phyloP scores from a whole-genome alignment of 768 basidiomycete species.

The Rhizopogon vesiculosus region DNA sequence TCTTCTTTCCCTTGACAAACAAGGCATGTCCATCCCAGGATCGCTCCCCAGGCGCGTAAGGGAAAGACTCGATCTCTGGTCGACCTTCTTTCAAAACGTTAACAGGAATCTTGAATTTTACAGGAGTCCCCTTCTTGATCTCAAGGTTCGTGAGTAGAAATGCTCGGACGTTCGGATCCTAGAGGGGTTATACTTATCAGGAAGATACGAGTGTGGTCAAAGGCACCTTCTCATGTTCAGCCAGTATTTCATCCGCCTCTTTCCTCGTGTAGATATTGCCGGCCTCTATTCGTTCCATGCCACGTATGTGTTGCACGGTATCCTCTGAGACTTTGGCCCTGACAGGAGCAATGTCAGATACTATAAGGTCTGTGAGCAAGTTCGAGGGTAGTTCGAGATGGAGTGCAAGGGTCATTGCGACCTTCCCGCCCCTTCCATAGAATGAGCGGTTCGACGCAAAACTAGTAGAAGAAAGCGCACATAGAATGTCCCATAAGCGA shows the following conservation, averaged over 20 bases:
- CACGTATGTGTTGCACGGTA: slow-evolving; percentile 60
- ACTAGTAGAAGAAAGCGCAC: slow-evolving; percentile 37
- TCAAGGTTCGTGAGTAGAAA: slow-evolving; percentile 85
- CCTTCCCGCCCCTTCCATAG: slow-evolving; percentile 76
- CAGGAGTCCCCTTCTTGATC: slow-evolving; percentile 22
- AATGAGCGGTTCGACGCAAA: not conserved
- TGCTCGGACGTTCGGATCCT: slow-evolving; percentile 73
- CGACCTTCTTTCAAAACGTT: slow-evolving; percentile 58
- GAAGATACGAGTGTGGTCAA: not conserved
- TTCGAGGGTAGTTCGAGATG: slow-evolving; percentile 34
- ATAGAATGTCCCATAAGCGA: slow-evolving; percentile 88
- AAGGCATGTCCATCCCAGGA: slow-evolving; percentile 57
- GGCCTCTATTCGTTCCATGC: slow-evolving; percentile 70
- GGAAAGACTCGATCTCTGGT: slow-evolving; percentile 73
- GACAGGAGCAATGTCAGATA: slow-evolving; percentile 81
- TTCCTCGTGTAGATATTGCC: slow-evolving; percentile 54
- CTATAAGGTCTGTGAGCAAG: slow-evolving; percentile 53
- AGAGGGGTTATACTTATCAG: slow-evolving; percentile 2
- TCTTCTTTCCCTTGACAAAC: slow-evolving; percentile 76
- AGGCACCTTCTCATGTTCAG: slow-evolving; percentile 58
- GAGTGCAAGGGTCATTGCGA: slow-evolving; percentile 67
- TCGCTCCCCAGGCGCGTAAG: slow-evolving; percentile 54
- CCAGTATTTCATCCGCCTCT: slow-evolving; percentile 65
- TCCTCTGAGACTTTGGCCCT: slow-evolving; percentile 53
- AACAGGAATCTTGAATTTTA: slow-evolving; percentile 75